Evolutionary conservation across 352 stramenopile species (phyloP), one percentile per base, ranked within the genome.

Genomic region (Thalassiosira livingstoniorum): DNA sequence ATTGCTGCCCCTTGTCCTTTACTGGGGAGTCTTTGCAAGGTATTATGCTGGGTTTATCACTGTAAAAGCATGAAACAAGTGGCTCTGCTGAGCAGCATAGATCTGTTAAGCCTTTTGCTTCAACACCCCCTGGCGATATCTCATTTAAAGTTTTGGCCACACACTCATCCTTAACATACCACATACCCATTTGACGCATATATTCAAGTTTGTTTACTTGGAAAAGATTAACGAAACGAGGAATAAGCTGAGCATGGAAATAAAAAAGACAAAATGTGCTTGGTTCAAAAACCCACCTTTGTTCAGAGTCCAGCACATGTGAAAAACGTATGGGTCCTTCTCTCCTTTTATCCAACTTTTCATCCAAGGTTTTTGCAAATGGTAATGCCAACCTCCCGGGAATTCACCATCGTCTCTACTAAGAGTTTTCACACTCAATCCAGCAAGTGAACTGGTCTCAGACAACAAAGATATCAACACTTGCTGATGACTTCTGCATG

Each of bases 281-380:
- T n/a, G n/a, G n/a, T n/a, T n/a, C n/a, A n/a, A n/a, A n/a, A n/a
- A n/a, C n/a, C n/a, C n/a, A 4, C 75, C 69, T 60, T 95, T 96
- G 77, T 90, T 93, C 2, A 73, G 43, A 2, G 92, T 95, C 91
- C 91, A 96, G 61, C 83, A 90, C 91, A 96, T 96, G 77, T 96
- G 92, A 60, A 95, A 95, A 3, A 93, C 83, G 63, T 86, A 89
- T 15, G 89, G 78, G 25, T 85, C 62, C 11, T 64, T 77, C 27
- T 87, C 31, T 13, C 84, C 82, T 29, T 75, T 58, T 2, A 90
- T 47, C 5, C 94, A 66, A 43, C 89, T 34, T 47, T 78, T 83
- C 89, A 96, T 94, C 13, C 79, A 89, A 34, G 86, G 63, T 66
- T 76, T 78, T 32, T 58, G 72, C 65, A 63, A 65, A 75, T 94